Conservation (phyloP, 192 early-diverging fungal species). For the Chytriomyces hyalinus region DNA sequence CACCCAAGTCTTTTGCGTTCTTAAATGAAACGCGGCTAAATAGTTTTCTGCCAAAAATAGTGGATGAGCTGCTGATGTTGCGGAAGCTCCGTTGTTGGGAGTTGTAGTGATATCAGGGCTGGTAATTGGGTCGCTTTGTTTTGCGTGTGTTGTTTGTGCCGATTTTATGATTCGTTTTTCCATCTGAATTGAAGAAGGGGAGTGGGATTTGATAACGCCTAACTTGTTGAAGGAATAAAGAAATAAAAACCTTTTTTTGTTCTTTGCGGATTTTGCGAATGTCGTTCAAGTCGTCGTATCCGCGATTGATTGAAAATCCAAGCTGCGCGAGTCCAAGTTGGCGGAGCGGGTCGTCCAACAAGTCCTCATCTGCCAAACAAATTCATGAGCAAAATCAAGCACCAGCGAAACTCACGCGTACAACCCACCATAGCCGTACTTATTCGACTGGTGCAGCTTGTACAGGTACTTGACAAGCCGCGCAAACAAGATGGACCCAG, state of each 20-base stretch:
- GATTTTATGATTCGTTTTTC: slow-evolving; percentile 24
- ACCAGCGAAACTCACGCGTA: not conserved
- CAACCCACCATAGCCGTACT: slow-evolving; percentile 57
- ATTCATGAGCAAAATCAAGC: not conserved
- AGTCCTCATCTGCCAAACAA: slow-evolving; percentile 45
- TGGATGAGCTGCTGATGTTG: slow-evolving; percentile 23
- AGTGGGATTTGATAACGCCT: not conserved
- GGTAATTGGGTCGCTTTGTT: not conserved
- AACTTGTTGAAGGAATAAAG: slow-evolving; percentile 2
- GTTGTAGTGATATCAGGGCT: not conserved
- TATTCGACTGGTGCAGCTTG: slow-evolving; percentile 50
- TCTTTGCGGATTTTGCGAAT: slow-evolving; percentile 63
- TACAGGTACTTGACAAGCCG: slow-evolving; percentile 53
- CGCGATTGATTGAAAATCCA: slow-evolving; percentile 49
- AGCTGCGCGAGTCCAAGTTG: slow-evolving; percentile 60
- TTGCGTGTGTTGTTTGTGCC: slow-evolving; percentile 3
- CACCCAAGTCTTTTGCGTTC: slow-evolving; percentile 50
- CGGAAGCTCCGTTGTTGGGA: not conserved
- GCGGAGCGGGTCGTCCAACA: slow-evolving; percentile 56
- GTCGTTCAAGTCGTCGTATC: slow-evolving; percentile 52
- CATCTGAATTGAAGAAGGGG: slow-evolving; percentile 1
- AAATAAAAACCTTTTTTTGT: slow-evolving; percentile 26
- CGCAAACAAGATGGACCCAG: slow-evolving; percentile 45
- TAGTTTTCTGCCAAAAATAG: slow-evolving; percentile 51
- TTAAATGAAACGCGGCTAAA: slow-evolving; percentile 37